A percentile compares a stretch with the other conserved stretches of the same genome.
phyloP scores from a whole-genome alignment of 2,329 filamentous ascomycete species.

The Nannizziopsis arthrosporioides region DNA sequence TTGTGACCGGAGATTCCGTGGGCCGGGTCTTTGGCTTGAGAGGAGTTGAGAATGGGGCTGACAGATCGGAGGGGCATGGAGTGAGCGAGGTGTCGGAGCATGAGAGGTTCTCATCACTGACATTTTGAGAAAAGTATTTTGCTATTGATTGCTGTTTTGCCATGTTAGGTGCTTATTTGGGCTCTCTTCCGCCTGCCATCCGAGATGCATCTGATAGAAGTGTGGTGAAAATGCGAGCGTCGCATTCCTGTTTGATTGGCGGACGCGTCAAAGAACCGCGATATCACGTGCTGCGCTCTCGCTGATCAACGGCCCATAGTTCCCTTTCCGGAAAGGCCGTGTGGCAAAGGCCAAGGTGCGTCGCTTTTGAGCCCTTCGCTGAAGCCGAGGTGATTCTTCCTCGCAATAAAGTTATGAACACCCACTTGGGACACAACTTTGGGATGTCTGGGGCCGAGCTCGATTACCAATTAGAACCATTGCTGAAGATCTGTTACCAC shows the following conservation, averaged over 20 bases:
- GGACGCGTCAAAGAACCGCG: neutral
- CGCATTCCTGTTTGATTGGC: too few species aligned
- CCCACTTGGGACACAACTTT: too few species aligned
- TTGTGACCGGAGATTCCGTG: neutral
- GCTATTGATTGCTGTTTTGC: neutral
- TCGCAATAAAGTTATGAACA: too few species aligned
- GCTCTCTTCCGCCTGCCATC: too few species aligned
- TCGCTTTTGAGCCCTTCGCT: too few species aligned
- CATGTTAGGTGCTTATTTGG: neutral
- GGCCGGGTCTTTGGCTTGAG: neutral
- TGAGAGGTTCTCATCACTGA: neutral
- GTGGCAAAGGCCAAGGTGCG: neutral
- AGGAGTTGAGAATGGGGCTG: conserved; percentile 8
- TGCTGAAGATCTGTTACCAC: too few species aligned
- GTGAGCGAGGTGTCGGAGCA: conserved; percentile 8
- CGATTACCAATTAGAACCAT: too few species aligned
- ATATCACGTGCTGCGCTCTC: neutral
- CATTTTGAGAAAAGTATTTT: conserved; percentile 2
- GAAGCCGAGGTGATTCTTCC: too few species aligned
- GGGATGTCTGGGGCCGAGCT: too few species aligned
- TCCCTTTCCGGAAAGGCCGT: neutral
- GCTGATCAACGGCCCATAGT: neutral
- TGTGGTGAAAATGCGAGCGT: too few species aligned
- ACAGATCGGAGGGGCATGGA: conserved; percentile 9
- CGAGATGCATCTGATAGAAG: too few species aligned